phyloP scores from a whole-genome alignment of 495 filamentous ascomycete genomes.

The Beverwykella pulmonaria region DNA sequence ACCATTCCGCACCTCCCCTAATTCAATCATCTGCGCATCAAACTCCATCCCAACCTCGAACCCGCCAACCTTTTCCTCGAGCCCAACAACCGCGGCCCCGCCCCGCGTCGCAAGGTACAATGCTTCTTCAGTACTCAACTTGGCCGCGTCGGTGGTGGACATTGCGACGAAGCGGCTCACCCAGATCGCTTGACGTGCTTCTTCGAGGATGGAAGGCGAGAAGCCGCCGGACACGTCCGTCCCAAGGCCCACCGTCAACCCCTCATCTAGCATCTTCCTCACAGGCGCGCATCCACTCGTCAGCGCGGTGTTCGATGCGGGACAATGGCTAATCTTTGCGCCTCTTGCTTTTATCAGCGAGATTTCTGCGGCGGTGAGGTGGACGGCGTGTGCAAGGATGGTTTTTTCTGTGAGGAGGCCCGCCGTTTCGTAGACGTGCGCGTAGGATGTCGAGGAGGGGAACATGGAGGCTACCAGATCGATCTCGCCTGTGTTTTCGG shows the following conservation, averaged over 20 bases:
- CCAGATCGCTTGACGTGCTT: constrained; percentile 74
- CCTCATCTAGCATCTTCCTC: constrained; percentile 68
- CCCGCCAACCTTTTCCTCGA: constrained; percentile 67
- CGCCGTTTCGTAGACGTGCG: constrained; percentile 74
- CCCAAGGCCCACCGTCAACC: constrained; percentile 78
- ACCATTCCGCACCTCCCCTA: constrained; percentile 51
- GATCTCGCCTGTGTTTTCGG: constrained; percentile 77
- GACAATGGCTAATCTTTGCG: constrained; percentile 80
- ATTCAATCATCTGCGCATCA: constrained; percentile 80
- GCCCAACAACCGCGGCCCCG: constrained; percentile 74
- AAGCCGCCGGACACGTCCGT: constrained; percentile 92
- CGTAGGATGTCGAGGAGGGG: constrained; percentile 64
- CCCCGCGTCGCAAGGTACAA: constrained; percentile 82
- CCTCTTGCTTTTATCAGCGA: constrained; percentile 60
- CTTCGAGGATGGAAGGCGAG: constrained; percentile 73
- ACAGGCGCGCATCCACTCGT: constrained; percentile 75
- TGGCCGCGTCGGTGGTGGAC: constrained; percentile 51
- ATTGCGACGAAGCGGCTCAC: constrained; percentile 70
- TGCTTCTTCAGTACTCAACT: constrained; percentile 81
- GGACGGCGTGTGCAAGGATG: constrained; percentile 84
- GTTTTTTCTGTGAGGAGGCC: constrained; percentile 71
- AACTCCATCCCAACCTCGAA: constrained; percentile 88
- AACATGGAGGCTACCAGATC: constrained; percentile 70
- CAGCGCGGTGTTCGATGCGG: constrained; percentile 78
- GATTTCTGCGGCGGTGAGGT: constrained; percentile 67